Evolutionary conservation across 2,329 filamentous ascomycete genomes (phyloP), one percentile per base, ranked within the genome.

Genomic region (Pleoardoris graminearum): DNA sequence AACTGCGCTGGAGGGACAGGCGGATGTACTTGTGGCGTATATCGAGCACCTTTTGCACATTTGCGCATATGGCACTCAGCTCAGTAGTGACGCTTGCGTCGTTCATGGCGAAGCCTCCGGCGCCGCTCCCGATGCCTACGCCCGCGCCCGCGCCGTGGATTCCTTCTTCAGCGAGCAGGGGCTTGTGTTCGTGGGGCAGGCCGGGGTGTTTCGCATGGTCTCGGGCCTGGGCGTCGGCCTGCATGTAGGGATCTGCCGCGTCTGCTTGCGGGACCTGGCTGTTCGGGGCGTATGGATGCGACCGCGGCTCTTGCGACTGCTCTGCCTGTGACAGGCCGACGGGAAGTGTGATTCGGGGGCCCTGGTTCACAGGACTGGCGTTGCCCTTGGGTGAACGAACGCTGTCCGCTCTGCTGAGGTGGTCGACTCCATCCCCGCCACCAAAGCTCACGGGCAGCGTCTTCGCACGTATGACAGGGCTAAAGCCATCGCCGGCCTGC

Each of bases 11-110:
- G 17, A 92, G 78, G 0, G 94, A 97, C 14, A 97, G 75, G 1
- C 84, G 79, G 47, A 97, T 90, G 74, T 97, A 99, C 66, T 91
- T 95, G 71, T 91, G 87, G 54, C 94, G 85, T 35, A 92, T 80
- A 63, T 97, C 90, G 39, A 97, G 76, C n/a, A 97, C 85, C 61
- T 88, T 88, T 70, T 96, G 90, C 50, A 99, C 91, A 61, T 94
- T 95, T 59, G 86, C 87, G 65, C 95, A 97, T 60, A 99, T 97
- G 17, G 85, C 82, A 63, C 84, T 85, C 59, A 99, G 78, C 75
- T 99, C 94, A 2, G 88, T 82, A 1, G 90, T 91, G 61, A 97
- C 88, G 47, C 88, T 87, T 33, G 88, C 85, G 63, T 95, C 90
- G 39, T 83, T 87, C 50, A 88, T 82, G 38, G 85, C 85, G 61